A percentile compares a stretch with the other conserved stretches of the same genome.
Conservation (phyloP, 2,329 filamentous ascomycete genomes). For the Westerdykella aurantiaca region DNA sequence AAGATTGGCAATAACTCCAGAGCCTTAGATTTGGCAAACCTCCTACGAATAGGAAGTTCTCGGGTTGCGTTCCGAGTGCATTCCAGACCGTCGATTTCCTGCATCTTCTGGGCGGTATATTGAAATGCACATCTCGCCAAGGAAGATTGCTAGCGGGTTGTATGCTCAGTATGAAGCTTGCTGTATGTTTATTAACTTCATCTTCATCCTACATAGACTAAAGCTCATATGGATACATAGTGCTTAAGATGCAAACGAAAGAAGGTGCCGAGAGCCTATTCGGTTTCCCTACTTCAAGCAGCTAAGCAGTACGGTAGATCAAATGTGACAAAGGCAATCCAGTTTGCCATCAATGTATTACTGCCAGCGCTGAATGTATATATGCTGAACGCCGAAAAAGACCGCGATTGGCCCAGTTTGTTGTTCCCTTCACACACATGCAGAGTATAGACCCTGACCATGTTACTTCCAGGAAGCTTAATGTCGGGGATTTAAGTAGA, state of each 20-base stretch:
- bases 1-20: no score
- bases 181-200: conserved; percentile 7
- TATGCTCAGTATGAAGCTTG: conserved; percentile 7
- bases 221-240: conserved; percentile 3
- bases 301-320: conserved; percentile 10
- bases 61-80: no score
- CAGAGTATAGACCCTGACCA: neutral
- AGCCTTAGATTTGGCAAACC: no score
- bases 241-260: conserved; percentile 18
- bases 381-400: conserved; percentile 25
- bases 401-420: conserved; percentile 16
- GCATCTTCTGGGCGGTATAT: no score
- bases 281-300: neutral
- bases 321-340: conserved; percentile 25
- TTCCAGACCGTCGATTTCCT: no score
- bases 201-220: neutral
- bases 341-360: conserved; percentile 22
- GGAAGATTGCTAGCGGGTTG: no score
- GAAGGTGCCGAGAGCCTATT: conserved; percentile 5
- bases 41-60: no score
- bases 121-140: no score
- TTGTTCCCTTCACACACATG: neutral
- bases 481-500: conserved; percentile 16
- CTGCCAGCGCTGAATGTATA: conserved; percentile 19
- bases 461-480: conserved; percentile 9